Conservation (phyloP, 345 rosid species). For the Populus simonii region DNA sequence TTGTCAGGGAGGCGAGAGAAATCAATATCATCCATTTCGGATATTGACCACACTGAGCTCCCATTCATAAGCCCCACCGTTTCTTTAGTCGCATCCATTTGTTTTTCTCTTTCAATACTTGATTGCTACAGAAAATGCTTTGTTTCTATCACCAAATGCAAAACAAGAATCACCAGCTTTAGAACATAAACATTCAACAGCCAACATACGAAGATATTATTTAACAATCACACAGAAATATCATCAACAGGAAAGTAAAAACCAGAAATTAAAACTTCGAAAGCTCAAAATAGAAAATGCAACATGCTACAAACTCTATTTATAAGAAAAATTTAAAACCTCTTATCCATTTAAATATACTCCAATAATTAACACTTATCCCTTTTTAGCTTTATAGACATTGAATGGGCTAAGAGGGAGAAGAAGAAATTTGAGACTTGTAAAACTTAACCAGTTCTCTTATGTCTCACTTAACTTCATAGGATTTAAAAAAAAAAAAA, state of each 20-base stretch:
- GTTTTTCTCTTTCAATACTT: conserved; percentile 9
- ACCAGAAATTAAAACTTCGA: not conserved
- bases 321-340: not conserved
- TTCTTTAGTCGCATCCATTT: conserved; percentile 61
- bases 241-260: not conserved
- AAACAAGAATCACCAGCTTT: not conserved
- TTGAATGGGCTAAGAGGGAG: not conserved
- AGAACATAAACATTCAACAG: not conserved
- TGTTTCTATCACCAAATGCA: conserved; percentile 10
- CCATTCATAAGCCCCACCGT: conserved; percentile 68
- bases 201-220: not conserved
- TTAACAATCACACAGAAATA: not conserved
- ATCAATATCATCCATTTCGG: conserved; percentile 73
- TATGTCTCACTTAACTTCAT: not conserved
- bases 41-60: conserved; percentile 70
- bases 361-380: not conserved
- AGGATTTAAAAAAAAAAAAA: not conserved
- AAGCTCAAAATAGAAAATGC: conserved; percentile 3
- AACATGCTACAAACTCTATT: not conserved
- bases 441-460: not conserved
- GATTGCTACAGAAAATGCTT: conserved; percentile 11
- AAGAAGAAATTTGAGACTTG: not conserved
- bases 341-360: not conserved
- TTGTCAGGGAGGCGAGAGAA: conserved; percentile 75
- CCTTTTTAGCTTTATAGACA: not conserved